Base-by-base conservation (phyloP, 2,329 filamentous ascomycete species). In the Epichloe sp. region DNA sequence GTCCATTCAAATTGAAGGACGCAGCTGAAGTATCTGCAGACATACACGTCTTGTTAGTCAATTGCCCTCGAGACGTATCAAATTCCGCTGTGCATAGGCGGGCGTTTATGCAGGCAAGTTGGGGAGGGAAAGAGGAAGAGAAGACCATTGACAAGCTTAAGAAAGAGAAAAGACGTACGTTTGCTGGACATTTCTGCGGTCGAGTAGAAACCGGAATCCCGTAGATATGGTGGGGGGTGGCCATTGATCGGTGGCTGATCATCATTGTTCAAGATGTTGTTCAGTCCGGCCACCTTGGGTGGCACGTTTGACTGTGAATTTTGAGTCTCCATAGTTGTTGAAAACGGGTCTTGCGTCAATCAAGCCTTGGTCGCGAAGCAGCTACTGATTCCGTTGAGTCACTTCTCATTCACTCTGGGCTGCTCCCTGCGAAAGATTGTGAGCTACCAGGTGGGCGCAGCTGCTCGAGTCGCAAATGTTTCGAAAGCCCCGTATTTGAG, bases 131-230 rank as follows among this genome's bases (percentile, higher is more conserved):
- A 57, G 51, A 50, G 44, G 21, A 8, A 56, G 44, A 26, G 8
- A 19, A 47, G 46, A 38, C 7, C 15, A 21, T 21, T 26, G 17
- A 11, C n/a, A 17, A 54, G 49, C 19, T 15, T 3, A n/a, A 21
- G 38, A 47, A 44, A 35, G 19, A 12, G 47, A 7, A 46, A 46
- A 46, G 35, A 63, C 63, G 26, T 67, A 71, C 69, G 69, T 60
- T 71, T 71, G 61, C 69, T 71, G 40, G 69, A 69, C 48, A 65
- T 62, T 58, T 71, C 69, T 45, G 65, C 59, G 43, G 69, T 71
- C n/a, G 69, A 71, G 51, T 71, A 71, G 55, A 71, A 71, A 34
- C 69, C 69, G 45, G 69, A 71, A 47, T 71, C 69, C 53, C 68
- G 65, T 51, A 69, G 58, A 47, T 68, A 66, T 36, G 60, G 62